Evolutionary conservation across 1,284 basidiomycete genomes (phyloP).

Genomic region (Agaricales sp.): DNA sequence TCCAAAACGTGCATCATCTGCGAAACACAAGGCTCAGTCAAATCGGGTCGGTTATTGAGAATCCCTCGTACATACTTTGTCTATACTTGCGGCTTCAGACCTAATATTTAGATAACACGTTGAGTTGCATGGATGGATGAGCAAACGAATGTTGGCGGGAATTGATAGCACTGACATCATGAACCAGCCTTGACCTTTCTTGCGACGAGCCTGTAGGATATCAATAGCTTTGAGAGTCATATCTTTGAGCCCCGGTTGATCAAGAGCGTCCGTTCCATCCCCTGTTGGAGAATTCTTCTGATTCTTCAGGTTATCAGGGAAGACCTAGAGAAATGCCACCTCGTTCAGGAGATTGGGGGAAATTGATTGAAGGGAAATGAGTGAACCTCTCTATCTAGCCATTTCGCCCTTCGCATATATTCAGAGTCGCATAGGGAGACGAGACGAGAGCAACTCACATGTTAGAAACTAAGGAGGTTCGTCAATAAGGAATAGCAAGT

Average conservation of each 20-base stretch:
- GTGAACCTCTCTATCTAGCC: conserved; percentile 26
- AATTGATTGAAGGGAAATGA: not conserved
- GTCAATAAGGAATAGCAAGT: conserved; percentile 3
- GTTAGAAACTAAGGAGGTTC: not conserved
- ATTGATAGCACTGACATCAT: conserved; percentile 23
- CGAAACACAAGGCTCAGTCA: not conserved
- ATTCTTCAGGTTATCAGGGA: conserved; percentile 25
- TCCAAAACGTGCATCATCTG: conserved; percentile 36
- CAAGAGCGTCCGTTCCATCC: conserved; percentile 26
- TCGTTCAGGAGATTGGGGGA: conserved; percentile 1
- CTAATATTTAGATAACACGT: no score
- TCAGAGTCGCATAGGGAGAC: no score
- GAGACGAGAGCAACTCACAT: not conserved
- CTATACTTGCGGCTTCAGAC: conserved; percentile 32
- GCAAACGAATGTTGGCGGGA: no score
- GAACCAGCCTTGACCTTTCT: conserved; percentile 27
- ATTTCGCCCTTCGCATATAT: conserved; percentile 24
- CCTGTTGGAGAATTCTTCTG: conserved; percentile 27
- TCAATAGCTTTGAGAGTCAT: conserved; percentile 35
- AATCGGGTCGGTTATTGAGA: not conserved
- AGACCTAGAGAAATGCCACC: conserved; percentile 16
- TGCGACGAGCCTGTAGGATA: conserved; percentile 25
- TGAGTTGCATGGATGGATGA: not conserved
- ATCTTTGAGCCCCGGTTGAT: conserved; percentile 33
- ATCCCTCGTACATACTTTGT: conserved; percentile 20